These are phyloP conservation scores for Trichoderma arundinaceum DNA, from an alignment of 2,329 filamentous ascomycete genomes.

Conservation along the genomic window DNA sequence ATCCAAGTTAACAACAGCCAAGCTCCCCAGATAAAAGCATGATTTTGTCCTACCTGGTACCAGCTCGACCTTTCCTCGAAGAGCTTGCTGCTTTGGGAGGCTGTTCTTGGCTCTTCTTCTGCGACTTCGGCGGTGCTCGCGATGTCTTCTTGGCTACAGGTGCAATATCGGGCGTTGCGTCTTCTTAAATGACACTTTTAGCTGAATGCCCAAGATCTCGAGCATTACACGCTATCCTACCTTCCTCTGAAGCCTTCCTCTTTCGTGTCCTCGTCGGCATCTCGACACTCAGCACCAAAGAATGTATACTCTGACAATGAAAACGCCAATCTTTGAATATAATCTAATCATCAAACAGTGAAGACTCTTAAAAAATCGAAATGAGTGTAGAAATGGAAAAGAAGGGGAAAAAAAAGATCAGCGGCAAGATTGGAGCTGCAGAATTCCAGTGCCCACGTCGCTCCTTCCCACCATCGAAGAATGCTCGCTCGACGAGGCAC, in stretches of 20 bases:
- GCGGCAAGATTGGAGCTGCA: not conserved
- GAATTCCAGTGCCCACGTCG: not conserved
- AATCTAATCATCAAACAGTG: not conserved
- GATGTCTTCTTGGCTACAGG: not conserved
- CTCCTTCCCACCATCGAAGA: slow-evolving; percentile 5
- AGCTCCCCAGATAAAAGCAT: not conserved
- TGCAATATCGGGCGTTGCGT: not conserved
- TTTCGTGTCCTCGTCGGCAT: slow-evolving; percentile 42
- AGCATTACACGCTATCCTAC: slow-evolving; percentile 29
- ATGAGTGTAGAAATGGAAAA: not conserved
- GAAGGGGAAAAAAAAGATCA: not conserved
- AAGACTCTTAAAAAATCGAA: no score
- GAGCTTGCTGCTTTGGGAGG: not conserved
- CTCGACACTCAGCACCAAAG: not conserved
- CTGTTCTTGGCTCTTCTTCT: slow-evolving; percentile 5
- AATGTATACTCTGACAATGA: not conserved
- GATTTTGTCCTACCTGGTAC: not conserved
- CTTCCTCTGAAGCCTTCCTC: slow-evolving; percentile 36
- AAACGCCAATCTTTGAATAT: not conserved
- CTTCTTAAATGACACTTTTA: slow-evolving; percentile 6
- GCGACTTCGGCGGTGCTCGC: slow-evolving; percentile 30
- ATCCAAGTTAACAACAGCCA: not conserved
- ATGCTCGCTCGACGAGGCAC: not conserved
- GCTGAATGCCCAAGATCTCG: not conserved
- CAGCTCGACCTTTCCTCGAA: not conserved